A percentile compares a stretch with the other conserved stretches of the same genome.
Evolutionary conservation across 768 basidiomycete genomes (phyloP).

Genomic region (Kondoa malvinella): DNA sequence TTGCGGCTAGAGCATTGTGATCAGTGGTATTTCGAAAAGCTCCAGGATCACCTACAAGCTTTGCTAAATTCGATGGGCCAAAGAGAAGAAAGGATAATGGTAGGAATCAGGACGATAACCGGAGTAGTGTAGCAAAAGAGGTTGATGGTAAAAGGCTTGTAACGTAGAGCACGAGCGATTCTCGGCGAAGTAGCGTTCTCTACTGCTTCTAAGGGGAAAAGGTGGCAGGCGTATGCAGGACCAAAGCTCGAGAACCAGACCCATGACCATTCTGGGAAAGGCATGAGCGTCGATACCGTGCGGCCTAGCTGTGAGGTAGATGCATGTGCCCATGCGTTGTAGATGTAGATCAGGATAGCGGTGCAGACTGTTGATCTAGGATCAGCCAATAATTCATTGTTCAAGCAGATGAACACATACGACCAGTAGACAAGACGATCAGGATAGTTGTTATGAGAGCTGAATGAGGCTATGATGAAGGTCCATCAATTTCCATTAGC

Average conservation of each 20-base stretch:
- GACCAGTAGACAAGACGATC: not conserved
- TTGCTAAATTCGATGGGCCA: not conserved
- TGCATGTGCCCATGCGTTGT: not conserved
- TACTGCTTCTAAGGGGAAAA: not conserved
- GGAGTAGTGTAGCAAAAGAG: not conserved
- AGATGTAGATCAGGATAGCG: not conserved
- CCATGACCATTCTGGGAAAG: not conserved
- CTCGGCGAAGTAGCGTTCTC: not conserved
- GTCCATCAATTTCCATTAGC: no score
- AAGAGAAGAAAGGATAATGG: not conserved
- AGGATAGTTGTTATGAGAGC: not conserved
- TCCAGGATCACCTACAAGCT: not conserved
- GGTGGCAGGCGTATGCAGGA: conserved; percentile 1
- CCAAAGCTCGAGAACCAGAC: conserved; percentile 3
- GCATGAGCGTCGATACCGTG: no score
- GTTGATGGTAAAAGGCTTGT: not conserved
- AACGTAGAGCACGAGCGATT: not conserved
- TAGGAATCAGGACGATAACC: not conserved
- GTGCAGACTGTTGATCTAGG: not conserved
- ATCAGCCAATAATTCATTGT: not conserved
- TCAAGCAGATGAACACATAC: not conserved
- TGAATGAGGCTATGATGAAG: not conserved
- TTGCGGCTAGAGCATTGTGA: not conserved
- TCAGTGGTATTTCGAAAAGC: no score
- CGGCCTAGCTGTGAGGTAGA: no score